Evolutionary conservation across 805 yeast species (phyloP).

Genomic region (Pichia gijzeniarum): DNA sequence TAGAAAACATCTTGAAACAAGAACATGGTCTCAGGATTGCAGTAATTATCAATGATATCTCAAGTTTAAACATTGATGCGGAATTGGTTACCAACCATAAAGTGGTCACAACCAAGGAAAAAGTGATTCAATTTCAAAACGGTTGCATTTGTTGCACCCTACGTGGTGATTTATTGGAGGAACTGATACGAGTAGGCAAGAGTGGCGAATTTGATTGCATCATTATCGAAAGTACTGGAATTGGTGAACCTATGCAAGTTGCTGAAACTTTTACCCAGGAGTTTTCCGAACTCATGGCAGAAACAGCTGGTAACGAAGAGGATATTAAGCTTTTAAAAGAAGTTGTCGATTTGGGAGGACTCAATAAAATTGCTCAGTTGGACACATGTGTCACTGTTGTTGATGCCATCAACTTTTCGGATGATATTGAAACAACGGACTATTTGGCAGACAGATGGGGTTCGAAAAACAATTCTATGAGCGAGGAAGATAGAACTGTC

Average conservation of each 20-base stretch:
- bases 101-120: conserved; percentile 36
- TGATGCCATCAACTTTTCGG: conserved; percentile 36
- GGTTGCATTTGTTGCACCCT: conserved; percentile 46
- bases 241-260: conserved; percentile 45
- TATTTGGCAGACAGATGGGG: conserved; percentile 37
- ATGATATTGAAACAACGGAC: conserved; percentile 39
- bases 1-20: conserved; percentile 36
- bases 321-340: conserved; percentile 17
- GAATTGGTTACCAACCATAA: conserved; percentile 34
- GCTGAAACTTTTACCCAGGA: conserved; percentile 43
- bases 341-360: conserved; percentile 35
- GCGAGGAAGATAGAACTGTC: conserved; percentile 38
- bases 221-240: conserved; percentile 41
- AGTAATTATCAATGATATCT: conserved; percentile 41
- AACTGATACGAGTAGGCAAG: conserved; percentile 32
- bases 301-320: conserved; percentile 11
- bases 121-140: conserved; percentile 39
- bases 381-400: conserved; percentile 44
- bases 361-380: conserved; percentile 33
- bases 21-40: conserved; percentile 38
- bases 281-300: conserved; percentile 32
- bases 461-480: conserved; percentile 29
- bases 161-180: conserved; percentile 41
- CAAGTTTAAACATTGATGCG: conserved; percentile 38
- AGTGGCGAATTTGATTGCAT: conserved; percentile 35